These are phyloP conservation scores for Fonsecaea nubica DNA, from an alignment of 2,329 filamentous ascomycete species.

Conservation along the genomic window DNA sequence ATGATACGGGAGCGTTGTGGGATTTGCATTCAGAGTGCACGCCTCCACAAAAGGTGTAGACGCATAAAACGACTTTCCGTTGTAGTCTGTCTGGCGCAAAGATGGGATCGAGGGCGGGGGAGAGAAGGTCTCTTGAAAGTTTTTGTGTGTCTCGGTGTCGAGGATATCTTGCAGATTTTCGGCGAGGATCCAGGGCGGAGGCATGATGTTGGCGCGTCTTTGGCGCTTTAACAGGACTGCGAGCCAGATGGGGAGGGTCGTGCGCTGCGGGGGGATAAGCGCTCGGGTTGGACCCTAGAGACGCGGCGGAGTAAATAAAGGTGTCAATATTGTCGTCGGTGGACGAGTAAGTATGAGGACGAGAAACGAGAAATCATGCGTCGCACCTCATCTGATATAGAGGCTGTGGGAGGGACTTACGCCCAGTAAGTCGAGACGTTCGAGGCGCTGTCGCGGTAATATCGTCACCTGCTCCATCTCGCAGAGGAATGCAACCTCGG, in stretches of 20 bases:
- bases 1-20: constrained; percentile 83
- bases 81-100: constrained; percentile 44
- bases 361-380: neutral
- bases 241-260: constrained; percentile 87
- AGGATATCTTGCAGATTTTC: constrained; percentile 78
- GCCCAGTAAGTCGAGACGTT: constrained; percentile 81
- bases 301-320: neutral
- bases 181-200: constrained; percentile 85
- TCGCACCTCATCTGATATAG: constrained; percentile 41
- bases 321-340: neutral
- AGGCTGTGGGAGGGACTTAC: constrained; percentile 63
- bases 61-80: constrained; percentile 49
- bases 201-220: constrained; percentile 87
- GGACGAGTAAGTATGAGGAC: constrained; percentile 5
- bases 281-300: constrained; percentile 75
- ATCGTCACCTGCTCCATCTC: constrained; percentile 98
- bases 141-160: constrained; percentile 73
- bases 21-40: constrained; percentile 72
- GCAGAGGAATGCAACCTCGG: constrained; percentile 91
- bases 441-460: constrained; percentile 86
- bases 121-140: constrained; percentile 74
- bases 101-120: constrained; percentile 67
- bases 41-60: constrained; percentile 80
- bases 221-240: constrained; percentile 94
- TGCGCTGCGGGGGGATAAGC: constrained; percentile 80